These are phyloP conservation scores for Podila horticola DNA, from an alignment of 192 early-diverging fungal genomes.

Conservation along the genomic window DNA sequence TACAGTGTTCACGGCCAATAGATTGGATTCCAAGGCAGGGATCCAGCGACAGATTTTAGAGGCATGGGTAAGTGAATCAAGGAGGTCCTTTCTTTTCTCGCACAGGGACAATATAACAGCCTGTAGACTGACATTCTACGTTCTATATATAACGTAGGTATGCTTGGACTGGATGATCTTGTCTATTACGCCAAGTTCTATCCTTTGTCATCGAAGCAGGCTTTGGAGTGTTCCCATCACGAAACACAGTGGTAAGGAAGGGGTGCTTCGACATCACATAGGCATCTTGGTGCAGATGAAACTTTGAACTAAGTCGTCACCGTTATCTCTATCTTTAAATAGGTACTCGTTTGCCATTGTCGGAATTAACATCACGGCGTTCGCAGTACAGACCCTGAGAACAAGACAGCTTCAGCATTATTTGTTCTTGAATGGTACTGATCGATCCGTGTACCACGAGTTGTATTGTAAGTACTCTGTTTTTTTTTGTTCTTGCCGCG, in stretches of 20 bases:
- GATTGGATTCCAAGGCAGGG: conserved; percentile 87
- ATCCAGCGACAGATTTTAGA: conserved; percentile 88
- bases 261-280: neutral
- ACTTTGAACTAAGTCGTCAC: neutral
- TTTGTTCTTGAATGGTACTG: conserved; percentile 68
- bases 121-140: too few relatives aligned
- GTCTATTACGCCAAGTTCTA: conserved; percentile 72
- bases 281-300: too few relatives aligned
- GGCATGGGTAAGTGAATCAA: conserved; percentile 71
- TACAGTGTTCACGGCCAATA: conserved; percentile 7
- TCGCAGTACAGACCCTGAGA: conserved; percentile 66
- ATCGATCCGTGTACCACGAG: conserved; percentile 69
- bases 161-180: conserved; percentile 79
- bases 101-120: neutral
- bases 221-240: conserved; percentile 70
- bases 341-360: conserved; percentile 85
- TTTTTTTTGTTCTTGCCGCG: neutral
- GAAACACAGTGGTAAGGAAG: conserved; percentile 64
- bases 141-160: conserved; percentile 45
- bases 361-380: conserved; percentile 82
- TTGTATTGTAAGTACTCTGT: conserved; percentile 73
- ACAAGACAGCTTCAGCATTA: conserved; percentile 72
- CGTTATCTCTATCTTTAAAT: neutral
- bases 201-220: conserved; percentile 59
- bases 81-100: neutral